phyloP scores from a whole-genome alignment of 441 rosid species.

The Theobroma grandiflorum region DNA sequence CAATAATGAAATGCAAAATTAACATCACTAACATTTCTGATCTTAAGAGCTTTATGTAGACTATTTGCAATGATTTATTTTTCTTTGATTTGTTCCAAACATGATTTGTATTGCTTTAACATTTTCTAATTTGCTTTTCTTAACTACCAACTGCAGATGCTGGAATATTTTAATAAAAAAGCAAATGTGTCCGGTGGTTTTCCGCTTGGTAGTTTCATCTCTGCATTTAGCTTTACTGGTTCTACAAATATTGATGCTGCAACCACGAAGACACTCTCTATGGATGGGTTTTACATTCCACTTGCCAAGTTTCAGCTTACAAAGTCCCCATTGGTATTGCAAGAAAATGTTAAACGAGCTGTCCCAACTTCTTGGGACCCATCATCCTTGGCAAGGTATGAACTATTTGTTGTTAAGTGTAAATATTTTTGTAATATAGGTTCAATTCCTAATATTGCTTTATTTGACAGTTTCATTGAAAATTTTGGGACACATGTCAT shows the following conservation, averaged over 20 bases:
- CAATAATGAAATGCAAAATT: not conserved
- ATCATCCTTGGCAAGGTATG: constrained; percentile 65
- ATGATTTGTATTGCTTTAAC: constrained; percentile 2
- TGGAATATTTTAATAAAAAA: constrained; percentile 55
- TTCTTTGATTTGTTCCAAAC: not conserved
- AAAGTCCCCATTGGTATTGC: constrained; percentile 46
- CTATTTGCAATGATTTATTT: not conserved
- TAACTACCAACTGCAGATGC: constrained; percentile 50
- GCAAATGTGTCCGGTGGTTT: constrained; percentile 51
- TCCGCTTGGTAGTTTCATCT: constrained; percentile 70
- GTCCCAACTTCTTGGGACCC: constrained; percentile 73
- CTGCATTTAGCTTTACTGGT: constrained; percentile 72
- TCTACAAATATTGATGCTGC: constrained; percentile 59
- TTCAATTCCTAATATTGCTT: constrained; percentile 26
- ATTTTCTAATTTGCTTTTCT: constrained; percentile 25
- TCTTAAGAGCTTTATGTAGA: not conserved
- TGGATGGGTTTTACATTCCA: constrained; percentile 65
- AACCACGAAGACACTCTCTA: constrained; percentile 60
- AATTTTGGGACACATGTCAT: constrained; percentile 75
- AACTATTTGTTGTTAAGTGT: constrained; percentile 17
- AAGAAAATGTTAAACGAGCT: constrained; percentile 56
- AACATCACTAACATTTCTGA: not conserved
- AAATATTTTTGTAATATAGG: constrained; percentile 14
- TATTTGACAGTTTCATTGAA: constrained; percentile 69
- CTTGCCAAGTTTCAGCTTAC: constrained; percentile 60